Conservation (phyloP, 768 basidiomycete species). For the Russula olivacea region DNA sequence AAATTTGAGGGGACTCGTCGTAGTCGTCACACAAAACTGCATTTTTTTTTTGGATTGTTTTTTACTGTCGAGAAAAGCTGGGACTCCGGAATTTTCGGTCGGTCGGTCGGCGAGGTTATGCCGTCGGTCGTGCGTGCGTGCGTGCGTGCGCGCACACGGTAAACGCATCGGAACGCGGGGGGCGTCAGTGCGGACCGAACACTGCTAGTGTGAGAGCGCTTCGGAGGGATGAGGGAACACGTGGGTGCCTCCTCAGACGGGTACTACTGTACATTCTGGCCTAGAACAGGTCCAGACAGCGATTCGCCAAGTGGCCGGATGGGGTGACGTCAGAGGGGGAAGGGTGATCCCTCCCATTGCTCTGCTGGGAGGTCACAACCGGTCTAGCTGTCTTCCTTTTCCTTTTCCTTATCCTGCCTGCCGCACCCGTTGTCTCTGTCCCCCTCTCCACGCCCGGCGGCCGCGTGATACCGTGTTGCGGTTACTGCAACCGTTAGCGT, state of each 20-base stretch:
- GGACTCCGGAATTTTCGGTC: too few species aligned
- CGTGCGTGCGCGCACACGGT: neutral
- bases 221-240: neutral
- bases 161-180: neutral
- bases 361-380: neutral
- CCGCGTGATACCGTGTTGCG: neutral
- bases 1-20: too few species aligned
- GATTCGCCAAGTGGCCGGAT: neutral
- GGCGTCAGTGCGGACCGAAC: neutral
- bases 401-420: neutral
- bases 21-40: neutral
- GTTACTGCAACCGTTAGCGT: neutral
- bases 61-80: too few species aligned
- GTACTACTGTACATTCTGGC: neutral
- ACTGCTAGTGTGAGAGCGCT: neutral
- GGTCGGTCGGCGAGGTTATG: neutral
- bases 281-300: neutral
- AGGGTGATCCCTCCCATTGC: neutral
- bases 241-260: constrained; percentile 12
- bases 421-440: too few species aligned
- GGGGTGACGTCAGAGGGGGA: neutral
- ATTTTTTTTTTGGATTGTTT: neutral
- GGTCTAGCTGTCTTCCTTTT: neutral
- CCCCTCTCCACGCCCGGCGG: neutral
- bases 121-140: too few species aligned